Conservation (phyloP, 768 basidiomycete genomes). For the Obba rivulosa region DNA sequence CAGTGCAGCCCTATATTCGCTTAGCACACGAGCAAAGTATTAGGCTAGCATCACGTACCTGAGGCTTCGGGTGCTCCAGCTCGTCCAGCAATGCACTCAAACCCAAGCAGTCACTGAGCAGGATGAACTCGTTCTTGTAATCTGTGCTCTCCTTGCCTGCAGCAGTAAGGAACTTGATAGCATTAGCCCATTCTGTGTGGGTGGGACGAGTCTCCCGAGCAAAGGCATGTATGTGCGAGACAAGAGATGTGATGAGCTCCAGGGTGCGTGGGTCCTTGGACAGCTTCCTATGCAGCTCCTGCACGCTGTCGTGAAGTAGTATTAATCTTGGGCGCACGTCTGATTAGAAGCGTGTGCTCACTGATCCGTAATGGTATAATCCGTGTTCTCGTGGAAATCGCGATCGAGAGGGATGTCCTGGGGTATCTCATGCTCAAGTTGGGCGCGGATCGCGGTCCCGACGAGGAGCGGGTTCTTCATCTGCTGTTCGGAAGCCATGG, state of each 20-base stretch:
- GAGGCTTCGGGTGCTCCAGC: slow-evolving; percentile 29
- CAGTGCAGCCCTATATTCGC: slow-evolving; percentile 21
- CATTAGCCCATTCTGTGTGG: slow-evolving; percentile 33
- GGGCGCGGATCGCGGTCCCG: slow-evolving; percentile 30
- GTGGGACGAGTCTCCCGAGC: slow-evolving; percentile 31
- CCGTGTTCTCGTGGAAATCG: slow-evolving; percentile 28
- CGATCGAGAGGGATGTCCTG: slow-evolving; percentile 27
- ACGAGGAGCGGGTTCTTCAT: slow-evolving; percentile 29
- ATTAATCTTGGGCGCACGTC: neutral
- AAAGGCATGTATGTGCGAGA: slow-evolving; percentile 32
- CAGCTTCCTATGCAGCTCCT: slow-evolving; percentile 24
- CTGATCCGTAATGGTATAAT: slow-evolving; percentile 32
- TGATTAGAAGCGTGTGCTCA: slow-evolving; percentile 7
- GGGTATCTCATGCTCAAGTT: slow-evolving; percentile 28
- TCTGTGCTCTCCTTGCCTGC: slow-evolving; percentile 35
- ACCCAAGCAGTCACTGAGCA: slow-evolving; percentile 35
- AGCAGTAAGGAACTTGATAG: slow-evolving; percentile 32
- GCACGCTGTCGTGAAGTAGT: slow-evolving; percentile 12
- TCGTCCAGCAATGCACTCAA: slow-evolving; percentile 33
- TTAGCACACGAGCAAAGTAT: neutral
- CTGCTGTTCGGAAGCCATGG: slow-evolving; percentile 26
- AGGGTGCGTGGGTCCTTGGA: slow-evolving; percentile 25
- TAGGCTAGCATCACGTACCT: slow-evolving; percentile 11
- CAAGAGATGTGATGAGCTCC: slow-evolving; percentile 25
- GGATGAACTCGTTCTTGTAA: slow-evolving; percentile 34